phyloP scores from a whole-genome alignment of 2,329 filamentous ascomycete species.

The Teratosphaeria zuluensis region DNA sequence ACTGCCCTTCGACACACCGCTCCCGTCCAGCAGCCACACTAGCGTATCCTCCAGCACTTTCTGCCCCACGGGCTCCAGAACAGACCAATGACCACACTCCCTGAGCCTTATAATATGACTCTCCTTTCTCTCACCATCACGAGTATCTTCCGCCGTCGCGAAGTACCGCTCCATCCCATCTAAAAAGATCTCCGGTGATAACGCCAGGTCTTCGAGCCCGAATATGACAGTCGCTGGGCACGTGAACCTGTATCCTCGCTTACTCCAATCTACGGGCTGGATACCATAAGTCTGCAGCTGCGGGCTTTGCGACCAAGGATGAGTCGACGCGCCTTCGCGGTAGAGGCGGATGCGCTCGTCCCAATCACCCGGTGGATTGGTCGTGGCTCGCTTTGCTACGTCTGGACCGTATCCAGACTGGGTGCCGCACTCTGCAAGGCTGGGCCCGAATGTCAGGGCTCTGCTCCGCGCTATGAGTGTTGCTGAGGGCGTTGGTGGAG shows the following conservation, averaged over 20 bases:
- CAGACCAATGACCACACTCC: constrained; percentile 44
- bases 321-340: constrained; percentile 38
- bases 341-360: constrained; percentile 45
- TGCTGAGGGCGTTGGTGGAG: not conserved
- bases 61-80: constrained; percentile 33
- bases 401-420: constrained; percentile 8
- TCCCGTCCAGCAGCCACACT: not conserved
- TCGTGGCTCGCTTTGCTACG: constrained; percentile 26
- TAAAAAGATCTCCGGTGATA: constrained; percentile 40
- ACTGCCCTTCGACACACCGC: not conserved
- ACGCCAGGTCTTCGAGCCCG: constrained; percentile 43
- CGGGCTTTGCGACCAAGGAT: constrained; percentile 41
- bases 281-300: constrained; percentile 30
- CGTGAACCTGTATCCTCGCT: constrained; percentile 28
- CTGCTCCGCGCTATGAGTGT: constrained; percentile 20
- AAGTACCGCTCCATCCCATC: constrained; percentile 46
- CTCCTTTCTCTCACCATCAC: not conserved
- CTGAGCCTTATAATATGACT: constrained; percentile 30
- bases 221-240: constrained; percentile 46
- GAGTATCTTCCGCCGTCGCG: not conserved
- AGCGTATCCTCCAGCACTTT: constrained; percentile 33
- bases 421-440: constrained; percentile 32
- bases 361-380: constrained; percentile 34
- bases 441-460: constrained; percentile 44
- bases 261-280: constrained; percentile 28